These are phyloP conservation scores for Boechera stricta DNA, from an alignment of 345 rosid species.

Conservation along the genomic window DNA sequence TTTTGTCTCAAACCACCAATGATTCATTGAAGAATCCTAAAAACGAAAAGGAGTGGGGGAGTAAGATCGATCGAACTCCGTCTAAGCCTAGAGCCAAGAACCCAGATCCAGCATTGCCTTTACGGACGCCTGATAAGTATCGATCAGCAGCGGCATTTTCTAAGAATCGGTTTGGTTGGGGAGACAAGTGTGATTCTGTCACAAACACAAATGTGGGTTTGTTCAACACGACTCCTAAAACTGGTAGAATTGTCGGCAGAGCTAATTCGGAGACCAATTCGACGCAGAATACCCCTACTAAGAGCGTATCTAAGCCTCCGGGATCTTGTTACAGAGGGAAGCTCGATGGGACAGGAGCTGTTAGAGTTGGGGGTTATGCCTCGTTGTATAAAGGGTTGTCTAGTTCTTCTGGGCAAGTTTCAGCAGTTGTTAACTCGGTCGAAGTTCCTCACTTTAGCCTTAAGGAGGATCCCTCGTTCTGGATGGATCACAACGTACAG, in stretches of 20 bases:
- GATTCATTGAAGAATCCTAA: constrained; percentile 52
- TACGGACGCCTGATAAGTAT: constrained; percentile 76
- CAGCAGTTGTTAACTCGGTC: constrained; percentile 61
- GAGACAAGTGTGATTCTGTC: constrained; percentile 52
- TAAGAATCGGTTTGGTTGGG: constrained; percentile 75
- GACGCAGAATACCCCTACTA: constrained; percentile 82
- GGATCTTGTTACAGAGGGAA: constrained; percentile 62
- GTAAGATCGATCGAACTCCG: constrained; percentile 67
- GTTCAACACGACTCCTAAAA: constrained; percentile 60
- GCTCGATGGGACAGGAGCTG: constrained; percentile 56
- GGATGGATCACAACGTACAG: constrained; percentile 99
- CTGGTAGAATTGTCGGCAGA: constrained; percentile 45
- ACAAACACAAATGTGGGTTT: constrained; percentile 36
- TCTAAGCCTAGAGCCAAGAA: constrained; percentile 60
- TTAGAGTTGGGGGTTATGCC: constrained; percentile 61
- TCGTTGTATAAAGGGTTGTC: constrained; percentile 84
- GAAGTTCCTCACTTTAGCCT: constrained; percentile 96
- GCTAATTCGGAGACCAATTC: constrained; percentile 54
- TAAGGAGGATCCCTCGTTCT: constrained; percentile 89
- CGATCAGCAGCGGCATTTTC: constrained; percentile 44
- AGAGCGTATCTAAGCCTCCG: constrained; percentile 92
- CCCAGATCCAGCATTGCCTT: constrained; percentile 61
- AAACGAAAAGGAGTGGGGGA: constrained; percentile 42
- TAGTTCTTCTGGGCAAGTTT: constrained; percentile 51
- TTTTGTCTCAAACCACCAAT: constrained; percentile 50